These are phyloP conservation scores for Beauveria sp. DNA, from an alignment of 2,329 filamentous ascomycete genomes.

Conservation along the genomic window DNA sequence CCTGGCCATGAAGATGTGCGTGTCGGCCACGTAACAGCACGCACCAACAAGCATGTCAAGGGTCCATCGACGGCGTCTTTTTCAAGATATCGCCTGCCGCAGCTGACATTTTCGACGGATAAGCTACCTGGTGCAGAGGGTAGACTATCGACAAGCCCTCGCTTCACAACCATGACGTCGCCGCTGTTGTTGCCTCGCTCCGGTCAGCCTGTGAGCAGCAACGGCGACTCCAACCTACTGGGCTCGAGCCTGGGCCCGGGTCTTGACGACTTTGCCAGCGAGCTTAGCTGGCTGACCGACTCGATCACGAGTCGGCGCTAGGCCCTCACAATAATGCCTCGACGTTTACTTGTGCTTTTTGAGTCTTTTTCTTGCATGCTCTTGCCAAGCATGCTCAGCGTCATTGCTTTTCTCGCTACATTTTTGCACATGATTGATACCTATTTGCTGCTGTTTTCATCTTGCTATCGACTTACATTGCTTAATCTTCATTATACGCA, in stretches of 20 bases:
- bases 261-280: constrained; percentile 34
- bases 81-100: constrained; percentile 4
- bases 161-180: constrained; percentile 18
- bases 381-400: not conserved
- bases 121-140: not conserved
- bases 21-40: not conserved
- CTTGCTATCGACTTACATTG: too few species aligned
- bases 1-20: not conserved
- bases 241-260: constrained; percentile 29
- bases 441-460: not conserved
- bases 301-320: constrained; percentile 25
- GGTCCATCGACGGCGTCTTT: not conserved
- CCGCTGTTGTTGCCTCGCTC: constrained; percentile 19
- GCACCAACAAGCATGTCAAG: not conserved
- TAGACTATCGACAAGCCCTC: not conserved
- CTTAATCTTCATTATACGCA: too few species aligned
- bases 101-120: not conserved
- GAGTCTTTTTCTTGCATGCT: not conserved
- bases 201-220: constrained; percentile 11
- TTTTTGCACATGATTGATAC: constrained; percentile 7
- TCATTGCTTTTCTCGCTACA: not conserved
- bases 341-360: not conserved
- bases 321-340: not conserved
- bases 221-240: not conserved
- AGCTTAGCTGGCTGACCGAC: constrained; percentile 46